These are phyloP conservation scores for Termitomyces sp. DNA, from an alignment of 768 basidiomycete species.

Conservation along the genomic window DNA sequence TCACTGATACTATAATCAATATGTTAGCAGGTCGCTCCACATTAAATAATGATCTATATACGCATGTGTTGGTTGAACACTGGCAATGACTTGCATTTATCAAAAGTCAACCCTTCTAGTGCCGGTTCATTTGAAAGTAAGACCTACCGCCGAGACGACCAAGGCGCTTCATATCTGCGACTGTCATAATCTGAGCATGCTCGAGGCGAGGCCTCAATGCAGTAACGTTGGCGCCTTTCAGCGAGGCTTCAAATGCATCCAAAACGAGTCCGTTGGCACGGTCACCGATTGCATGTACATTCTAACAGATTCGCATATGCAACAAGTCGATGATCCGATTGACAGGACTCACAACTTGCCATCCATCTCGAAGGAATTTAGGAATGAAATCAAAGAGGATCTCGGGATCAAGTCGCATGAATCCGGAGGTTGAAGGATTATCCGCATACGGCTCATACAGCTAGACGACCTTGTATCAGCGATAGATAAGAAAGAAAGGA, in stretches of 20 bases:
- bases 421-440: constrained; percentile 67
- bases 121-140: not conserved
- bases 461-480: constrained; percentile 25
- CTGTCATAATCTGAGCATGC: constrained; percentile 84
- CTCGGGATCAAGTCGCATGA: constrained; percentile 66
- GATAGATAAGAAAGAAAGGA: not conserved
- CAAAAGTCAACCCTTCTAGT: not conserved
- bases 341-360: constrained; percentile 74
- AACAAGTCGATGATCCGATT: not conserved
- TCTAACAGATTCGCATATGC: constrained; percentile 36
- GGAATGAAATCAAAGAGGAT: constrained; percentile 59
- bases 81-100: constrained; percentile 68
- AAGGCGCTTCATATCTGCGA: constrained; percentile 69
- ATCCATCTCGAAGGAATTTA: constrained; percentile 70
- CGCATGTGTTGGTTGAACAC: constrained; percentile 88
- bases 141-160: constrained; percentile 72
- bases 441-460: constrained; percentile 81
- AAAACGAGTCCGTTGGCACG: constrained; percentile 81
- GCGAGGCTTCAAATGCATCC: constrained; percentile 71
- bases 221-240: constrained; percentile 55
- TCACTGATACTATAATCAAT: constrained; percentile 56
- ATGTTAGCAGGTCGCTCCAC: not conserved
- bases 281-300: constrained; percentile 85
- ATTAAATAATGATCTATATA: constrained; percentile 30
- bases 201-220: constrained; percentile 77